Evolutionary conservation across 176 grass and related monocot genomes (phyloP), one percentile per base, ranked within the genome.

Genomic region (Canna indica): DNA sequence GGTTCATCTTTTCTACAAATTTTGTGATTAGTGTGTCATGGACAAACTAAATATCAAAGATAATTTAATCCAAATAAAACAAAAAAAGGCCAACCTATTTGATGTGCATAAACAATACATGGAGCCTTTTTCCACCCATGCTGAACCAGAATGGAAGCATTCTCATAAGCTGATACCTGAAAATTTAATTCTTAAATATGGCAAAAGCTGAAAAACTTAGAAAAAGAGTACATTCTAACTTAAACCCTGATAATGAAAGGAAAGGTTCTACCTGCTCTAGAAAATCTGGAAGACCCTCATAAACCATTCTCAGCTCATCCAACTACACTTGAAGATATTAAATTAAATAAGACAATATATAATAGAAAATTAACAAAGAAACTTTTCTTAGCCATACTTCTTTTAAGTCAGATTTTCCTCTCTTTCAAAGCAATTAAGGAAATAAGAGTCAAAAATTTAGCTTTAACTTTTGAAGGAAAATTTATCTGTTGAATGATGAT

Each of bases 291-390:
- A 96, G 82, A 73, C 75, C 83, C 77, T 96, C 92, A 85, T 89
- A 91, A 35, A 96, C 81, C 81, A 85, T 87, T 76, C 92, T 85
- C 62, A 96, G 78, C 78, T 96, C 92, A 81, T 96, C 88, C 57
- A 96, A 69, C 92, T 96, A 63, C 58, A 75, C 41, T 47, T 59
- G 62, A 70, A 25, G 67, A 60, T 34, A 34, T 32, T 5, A 66
- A 38, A 56, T 82, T 73, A 83, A 47, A 75, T 48, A 42, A 39
- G 0, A 70, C 34, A 9, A 18, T 20, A 18, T n/a, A 11, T 36
- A 24, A 66, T 22, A 66, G 16, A 38, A 66, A 66, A n/a, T 12
- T n/a, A 5, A 38, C 39, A 22, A 18, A 66, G 17, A 22, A 22
- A 65, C 1, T 36, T 39, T 38, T 3, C 15, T 41, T 8, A 22